These are phyloP conservation scores for Erodium trifolium DNA, from an alignment of 441 rosid genomes.

Conservation along the genomic window DNA sequence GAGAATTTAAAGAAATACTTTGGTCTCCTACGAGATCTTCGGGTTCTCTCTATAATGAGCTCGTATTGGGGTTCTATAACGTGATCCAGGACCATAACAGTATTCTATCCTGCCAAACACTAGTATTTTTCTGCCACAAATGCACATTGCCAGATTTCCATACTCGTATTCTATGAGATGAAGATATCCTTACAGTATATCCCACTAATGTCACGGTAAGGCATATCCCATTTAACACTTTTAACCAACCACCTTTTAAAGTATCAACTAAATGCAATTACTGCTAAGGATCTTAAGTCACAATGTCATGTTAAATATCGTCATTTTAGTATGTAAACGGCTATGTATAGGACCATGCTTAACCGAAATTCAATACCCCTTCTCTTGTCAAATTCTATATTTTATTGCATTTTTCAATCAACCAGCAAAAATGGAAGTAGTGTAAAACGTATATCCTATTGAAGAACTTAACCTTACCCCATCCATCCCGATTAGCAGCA, in stretches of 20 bases:
- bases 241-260: neutral
- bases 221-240: neutral
- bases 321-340: neutral
- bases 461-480: constrained; percentile 48
- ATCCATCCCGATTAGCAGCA: constrained; percentile 76
- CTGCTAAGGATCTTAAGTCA: neutral
- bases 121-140: too few relatives aligned
- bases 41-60: too few relatives aligned
- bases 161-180: too few relatives aligned
- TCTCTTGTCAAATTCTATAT: neutral
- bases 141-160: too few relatives aligned
- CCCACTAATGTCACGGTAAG: too few relatives aligned
- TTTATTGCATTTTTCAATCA: neutral
- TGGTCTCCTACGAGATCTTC: too few relatives aligned
- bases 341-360: neutral
- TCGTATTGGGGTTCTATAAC: too few relatives aligned
- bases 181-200: too few relatives aligned
- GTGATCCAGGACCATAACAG: too few relatives aligned
- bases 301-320: neutral
- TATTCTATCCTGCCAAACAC: too few relatives aligned
- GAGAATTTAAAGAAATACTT: too few relatives aligned
- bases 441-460: constrained; percentile 13
- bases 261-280: neutral
- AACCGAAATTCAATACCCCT: neutral
- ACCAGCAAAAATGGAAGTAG: neutral